These are phyloP conservation scores for Lizonia empirigonia DNA, from an alignment of 2,329 filamentous ascomycete species.

Conservation along the genomic window DNA sequence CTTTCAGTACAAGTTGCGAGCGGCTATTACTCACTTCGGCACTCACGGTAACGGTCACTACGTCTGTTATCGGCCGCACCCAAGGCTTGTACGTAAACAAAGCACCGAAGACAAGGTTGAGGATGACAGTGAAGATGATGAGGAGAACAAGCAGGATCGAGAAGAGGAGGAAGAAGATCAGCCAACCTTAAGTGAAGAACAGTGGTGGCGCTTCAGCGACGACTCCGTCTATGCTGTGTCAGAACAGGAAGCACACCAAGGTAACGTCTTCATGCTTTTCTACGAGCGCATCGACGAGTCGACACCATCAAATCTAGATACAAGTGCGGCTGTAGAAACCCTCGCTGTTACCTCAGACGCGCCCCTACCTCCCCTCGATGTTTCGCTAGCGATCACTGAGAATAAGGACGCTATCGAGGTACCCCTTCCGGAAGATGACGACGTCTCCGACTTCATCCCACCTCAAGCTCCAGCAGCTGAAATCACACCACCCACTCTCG, in stretches of 20 bases:
- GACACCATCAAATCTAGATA: conserved; percentile 40
- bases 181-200: conserved; percentile 42
- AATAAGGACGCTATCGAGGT: conserved; percentile 20
- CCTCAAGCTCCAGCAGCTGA: conserved; percentile 17
- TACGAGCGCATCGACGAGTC: conserved; percentile 70
- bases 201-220: conserved; percentile 93
- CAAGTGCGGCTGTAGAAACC: neutral
- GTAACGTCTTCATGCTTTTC: conserved; percentile 95
- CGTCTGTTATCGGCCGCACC: conserved; percentile 82
- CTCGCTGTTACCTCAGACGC: conserved; percentile 17
- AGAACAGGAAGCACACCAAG: conserved; percentile 74
- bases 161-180: conserved; percentile 29
- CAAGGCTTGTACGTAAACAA: conserved; percentile 29
- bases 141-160: conserved; percentile 1
- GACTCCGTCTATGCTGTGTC: conserved; percentile 77
- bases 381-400: neutral
- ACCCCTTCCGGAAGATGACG: conserved; percentile 30
- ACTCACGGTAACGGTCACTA: conserved; percentile 96
- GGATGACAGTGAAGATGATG: neutral
- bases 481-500: neutral
- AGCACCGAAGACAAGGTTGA: neutral
- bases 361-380: conserved; percentile 27
- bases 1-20: conserved; percentile 74
- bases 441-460: conserved; percentile 12
- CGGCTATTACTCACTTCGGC: conserved; percentile 87